Percentiles rank a stretch among this genome's conserved stretches.
phyloP scores from a whole-genome alignment of 1,284 basidiomycete species.

The Ganoderma lingzhi region DNA sequence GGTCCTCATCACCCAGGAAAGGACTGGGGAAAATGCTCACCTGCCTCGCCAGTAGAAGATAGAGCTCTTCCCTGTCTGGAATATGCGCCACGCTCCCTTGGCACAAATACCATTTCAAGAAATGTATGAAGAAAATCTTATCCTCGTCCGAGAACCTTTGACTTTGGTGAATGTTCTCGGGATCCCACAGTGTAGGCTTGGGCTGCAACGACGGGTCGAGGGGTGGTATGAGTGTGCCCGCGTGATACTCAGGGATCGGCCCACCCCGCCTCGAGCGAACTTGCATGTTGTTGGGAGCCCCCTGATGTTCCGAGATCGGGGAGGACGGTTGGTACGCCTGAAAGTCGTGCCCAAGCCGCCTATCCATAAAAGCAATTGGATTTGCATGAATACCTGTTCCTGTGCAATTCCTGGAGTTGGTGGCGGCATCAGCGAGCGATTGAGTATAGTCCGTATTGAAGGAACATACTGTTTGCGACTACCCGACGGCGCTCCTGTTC shows the following conservation, averaged over 20 bases:
- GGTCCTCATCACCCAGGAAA: neutral
- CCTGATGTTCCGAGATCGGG: neutral
- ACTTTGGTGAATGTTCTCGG: neutral
- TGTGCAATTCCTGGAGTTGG: neutral
- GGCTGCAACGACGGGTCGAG: neutral
- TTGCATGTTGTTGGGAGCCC: neutral
- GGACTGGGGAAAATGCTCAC: neutral
- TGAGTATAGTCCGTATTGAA: neutral
- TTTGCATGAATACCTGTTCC: neutral
- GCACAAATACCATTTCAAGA: constrained; percentile 3
- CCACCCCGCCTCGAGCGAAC: constrained; percentile 11
- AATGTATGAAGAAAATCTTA: constrained; percentile 16
- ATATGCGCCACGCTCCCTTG: neutral
- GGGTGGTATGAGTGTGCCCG: constrained; percentile 2
- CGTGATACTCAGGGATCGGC: constrained; percentile 13
- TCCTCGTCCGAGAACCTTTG: constrained; percentile 8
- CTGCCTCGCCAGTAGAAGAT: neutral
- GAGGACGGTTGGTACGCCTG: neutral
- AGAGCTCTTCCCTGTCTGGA: neutral
- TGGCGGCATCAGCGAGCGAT: neutral
- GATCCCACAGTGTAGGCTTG: neutral
- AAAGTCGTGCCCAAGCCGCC: neutral
- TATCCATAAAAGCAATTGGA: neutral
- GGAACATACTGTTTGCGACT: neutral
- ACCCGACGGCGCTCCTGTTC: neutral